Percentiles rank a stretch among this genome's conserved stretches.
These are phyloP conservation scores for Mycena sp. DNA, from an alignment of 1,284 basidiomycete genomes.

Conservation along the genomic window DNA sequence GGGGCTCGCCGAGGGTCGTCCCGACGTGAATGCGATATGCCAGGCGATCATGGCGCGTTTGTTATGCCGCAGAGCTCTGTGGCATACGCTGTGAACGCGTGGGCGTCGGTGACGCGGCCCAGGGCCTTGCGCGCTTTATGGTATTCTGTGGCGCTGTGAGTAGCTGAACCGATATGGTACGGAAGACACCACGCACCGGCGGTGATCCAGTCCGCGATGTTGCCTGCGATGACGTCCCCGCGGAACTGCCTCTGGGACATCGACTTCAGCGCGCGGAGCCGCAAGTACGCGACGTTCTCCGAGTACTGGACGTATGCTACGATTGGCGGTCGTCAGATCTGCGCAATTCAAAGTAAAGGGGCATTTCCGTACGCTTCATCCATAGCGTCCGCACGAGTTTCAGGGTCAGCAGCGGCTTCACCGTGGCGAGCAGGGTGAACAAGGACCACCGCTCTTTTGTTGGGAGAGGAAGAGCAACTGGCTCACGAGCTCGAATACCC, in stretches of 20 bases:
- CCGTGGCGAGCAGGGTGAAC: too few species aligned
- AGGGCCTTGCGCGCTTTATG: background rate
- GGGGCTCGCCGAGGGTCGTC: constrained; percentile 21
- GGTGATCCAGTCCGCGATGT: constrained; percentile 24
- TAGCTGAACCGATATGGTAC: too few species aligned
- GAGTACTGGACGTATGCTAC: constrained; percentile 23
- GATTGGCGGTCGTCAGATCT: background rate
- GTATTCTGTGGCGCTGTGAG: too few species aligned
- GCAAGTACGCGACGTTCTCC: constrained; percentile 12
- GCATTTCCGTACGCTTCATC: constrained; percentile 6
- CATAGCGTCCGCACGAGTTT: background rate
- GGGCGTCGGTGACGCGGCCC: background rate
- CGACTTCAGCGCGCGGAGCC: too few species aligned
- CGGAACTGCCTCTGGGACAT: constrained; percentile 10
- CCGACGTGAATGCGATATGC: constrained; percentile 14
- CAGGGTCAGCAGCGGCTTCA: constrained; percentile 2
- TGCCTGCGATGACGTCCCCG: constrained; percentile 17
- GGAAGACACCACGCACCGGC: too few species aligned
- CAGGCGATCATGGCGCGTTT: constrained; percentile 19
- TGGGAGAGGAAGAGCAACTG: too few species aligned
- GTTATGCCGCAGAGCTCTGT: too few species aligned
- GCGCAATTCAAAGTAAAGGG: background rate
- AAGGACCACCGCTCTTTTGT: too few species aligned
- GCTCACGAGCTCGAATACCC: constrained; percentile 12
- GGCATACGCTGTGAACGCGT: too few species aligned